Base-by-base conservation (phyloP, 2,329 filamentous ascomycete genomes). In the Ophiostoma ips region DNA sequence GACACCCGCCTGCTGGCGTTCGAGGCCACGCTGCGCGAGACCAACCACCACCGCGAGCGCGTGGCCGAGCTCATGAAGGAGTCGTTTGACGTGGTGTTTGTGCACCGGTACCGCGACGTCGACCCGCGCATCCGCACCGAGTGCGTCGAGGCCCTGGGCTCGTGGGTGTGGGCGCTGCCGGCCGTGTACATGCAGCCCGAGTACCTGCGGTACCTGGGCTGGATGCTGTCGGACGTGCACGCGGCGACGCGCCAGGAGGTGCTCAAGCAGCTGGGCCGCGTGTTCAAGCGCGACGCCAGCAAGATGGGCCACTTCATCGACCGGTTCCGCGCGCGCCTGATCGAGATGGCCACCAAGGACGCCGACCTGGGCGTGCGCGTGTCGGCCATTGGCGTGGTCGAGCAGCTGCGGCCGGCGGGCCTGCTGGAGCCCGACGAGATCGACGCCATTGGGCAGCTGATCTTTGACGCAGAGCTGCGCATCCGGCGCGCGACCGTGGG, bases 21-120 rank as follows among this genome's bases (percentile, higher is more conserved):
- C 21, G 79, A 94, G 61, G 72, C 77, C 38, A 83, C 79, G 50
- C 72, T 90, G 36, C 74, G 83, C 40, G 78, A 88, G 56, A 80
- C 81, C 34, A 81, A 82, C 55, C 69, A 78, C 54, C 82, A 81
- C 60, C 75, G 86, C 33, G 81, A 86, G 52, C 70, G 75, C 12
- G 77, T 87, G 49, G 81, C 86, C 55, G 75, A 76, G 30, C 73
- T 82, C 53, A 80, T 96, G 52, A 83, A 83, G 57, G 87, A 94
- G 57, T 87, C 88, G 59, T 94, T 96, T 61, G 85, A 95, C 58
- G 85, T 86, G 2, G 82, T 96, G 44, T 98, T 95, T 62, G 84
- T 95, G 30, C 90, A 98, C 65, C 82, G 92, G 45, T 98, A 96
- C 64, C 85, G 92, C 54, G 92, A 98, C 62, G 79, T 95, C 30